phyloP scores from a whole-genome alignment of 129 eudicot species.

The Pseudognaphalium luteoalbum region DNA sequence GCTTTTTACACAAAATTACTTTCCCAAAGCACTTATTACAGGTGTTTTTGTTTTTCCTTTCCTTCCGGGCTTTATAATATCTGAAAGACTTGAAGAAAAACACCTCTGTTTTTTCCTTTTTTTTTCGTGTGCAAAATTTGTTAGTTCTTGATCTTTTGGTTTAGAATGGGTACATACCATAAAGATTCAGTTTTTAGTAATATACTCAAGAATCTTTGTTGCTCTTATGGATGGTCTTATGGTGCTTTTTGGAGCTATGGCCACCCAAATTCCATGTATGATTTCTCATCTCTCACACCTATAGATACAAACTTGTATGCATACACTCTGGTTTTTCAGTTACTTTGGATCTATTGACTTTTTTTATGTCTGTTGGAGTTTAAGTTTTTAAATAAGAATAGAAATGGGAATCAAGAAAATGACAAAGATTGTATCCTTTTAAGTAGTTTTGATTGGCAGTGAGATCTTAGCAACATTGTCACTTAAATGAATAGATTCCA shows the following conservation, averaged over 20 bases:
- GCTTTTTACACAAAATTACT: slow-evolving; percentile 23
- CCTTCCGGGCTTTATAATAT: background rate
- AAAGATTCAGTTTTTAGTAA: slow-evolving; percentile 46
- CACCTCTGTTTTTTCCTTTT: background rate
- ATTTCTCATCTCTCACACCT: slow-evolving; percentile 17
- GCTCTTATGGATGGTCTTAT: slow-evolving; percentile 85
- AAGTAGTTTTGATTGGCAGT: slow-evolving; percentile 19
- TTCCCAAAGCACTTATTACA: slow-evolving; percentile 42
- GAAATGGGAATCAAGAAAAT: slow-evolving; percentile 19
- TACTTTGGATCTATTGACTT: background rate
- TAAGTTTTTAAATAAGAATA: background rate
- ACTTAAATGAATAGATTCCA: slow-evolving; percentile 26
- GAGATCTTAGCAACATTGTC: slow-evolving; percentile 32
- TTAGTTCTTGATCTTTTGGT: slow-evolving; percentile 24
- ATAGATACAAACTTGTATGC: slow-evolving; percentile 5
- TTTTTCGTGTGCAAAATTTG: slow-evolving; percentile 8
- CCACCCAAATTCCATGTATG: slow-evolving; percentile 70
- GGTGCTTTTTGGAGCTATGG: slow-evolving; percentile 89
- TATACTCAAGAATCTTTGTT: slow-evolving; percentile 61
- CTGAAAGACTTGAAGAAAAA: slow-evolving; percentile 6
- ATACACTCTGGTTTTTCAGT: background rate
- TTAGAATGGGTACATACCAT: slow-evolving; percentile 43
- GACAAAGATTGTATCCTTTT: slow-evolving; percentile 20
- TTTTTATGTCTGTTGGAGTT: background rate
- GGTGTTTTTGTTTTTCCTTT: slow-evolving; percentile 11